Evolutionary conservation across 2,329 filamentous ascomycete genomes (phyloP).

Genomic region (Curvularia spicifera): DNA sequence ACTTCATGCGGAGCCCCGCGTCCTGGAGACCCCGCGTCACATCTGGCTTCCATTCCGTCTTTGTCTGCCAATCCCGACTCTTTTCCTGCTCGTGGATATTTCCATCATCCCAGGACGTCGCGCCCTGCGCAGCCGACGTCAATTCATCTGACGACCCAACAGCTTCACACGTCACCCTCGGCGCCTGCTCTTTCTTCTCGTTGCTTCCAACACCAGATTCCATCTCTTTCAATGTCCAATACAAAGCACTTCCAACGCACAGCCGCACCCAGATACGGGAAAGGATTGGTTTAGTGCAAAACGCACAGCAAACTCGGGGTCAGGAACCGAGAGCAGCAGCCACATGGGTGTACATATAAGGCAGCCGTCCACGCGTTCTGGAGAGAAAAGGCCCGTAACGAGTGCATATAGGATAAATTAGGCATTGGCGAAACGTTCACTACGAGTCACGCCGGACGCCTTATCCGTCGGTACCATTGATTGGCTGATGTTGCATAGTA

Average conservation of each 20-base stretch:
- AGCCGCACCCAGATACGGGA: not conserved
- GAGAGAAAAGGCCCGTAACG: not conserved
- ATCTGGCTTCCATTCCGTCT: no score
- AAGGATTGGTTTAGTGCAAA: not conserved
- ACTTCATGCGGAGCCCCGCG: not conserved
- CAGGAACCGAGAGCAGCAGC: not conserved
- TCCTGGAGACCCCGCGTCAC: not conserved
- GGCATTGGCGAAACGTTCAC: not conserved
- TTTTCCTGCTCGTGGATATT: not conserved
- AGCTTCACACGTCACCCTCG: not conserved
- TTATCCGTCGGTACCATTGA: not conserved
- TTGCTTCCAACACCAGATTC: not conserved
- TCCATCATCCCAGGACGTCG: conserved; percentile 15
- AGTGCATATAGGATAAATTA: not conserved
- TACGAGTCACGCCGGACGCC: conserved; percentile 11
- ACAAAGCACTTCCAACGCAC: not conserved
- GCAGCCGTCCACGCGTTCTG: not conserved
- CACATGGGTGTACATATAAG: not conserved
- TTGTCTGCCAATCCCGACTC: not conserved
- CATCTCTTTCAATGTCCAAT: not conserved
- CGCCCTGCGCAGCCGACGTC: conserved; percentile 2
- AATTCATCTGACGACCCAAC: conserved; percentile 1
- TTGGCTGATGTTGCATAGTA: not conserved
- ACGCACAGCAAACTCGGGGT: conserved; percentile 6
- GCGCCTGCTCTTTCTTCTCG: conserved; percentile 8